Conservation (phyloP, 1,139 yeast genomes). For the Saccharomycopsis hybrid region DNA sequence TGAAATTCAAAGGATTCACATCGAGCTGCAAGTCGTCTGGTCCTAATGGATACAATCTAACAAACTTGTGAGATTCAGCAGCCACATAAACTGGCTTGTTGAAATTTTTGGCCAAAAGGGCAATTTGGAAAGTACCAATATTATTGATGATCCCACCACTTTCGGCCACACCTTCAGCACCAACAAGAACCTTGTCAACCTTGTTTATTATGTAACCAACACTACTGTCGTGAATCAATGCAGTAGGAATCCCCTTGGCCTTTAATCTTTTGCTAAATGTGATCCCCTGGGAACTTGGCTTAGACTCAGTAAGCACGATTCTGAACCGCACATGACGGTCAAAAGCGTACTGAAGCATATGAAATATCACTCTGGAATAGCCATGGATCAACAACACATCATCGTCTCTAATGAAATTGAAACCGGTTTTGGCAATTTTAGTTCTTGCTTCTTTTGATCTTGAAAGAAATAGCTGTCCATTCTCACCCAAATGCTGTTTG, state of each 20-base stretch:
- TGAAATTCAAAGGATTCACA: slow-evolving; percentile 35
- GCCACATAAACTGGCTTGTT: slow-evolving; percentile 93
- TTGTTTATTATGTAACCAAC: slow-evolving; percentile 90
- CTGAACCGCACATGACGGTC: slow-evolving; percentile 65
- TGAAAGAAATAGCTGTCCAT: slow-evolving; percentile 86
- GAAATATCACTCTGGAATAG: slow-evolving; percentile 82
- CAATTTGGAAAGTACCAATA: slow-evolving; percentile 92
- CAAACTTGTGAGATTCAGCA: slow-evolving; percentile 93
- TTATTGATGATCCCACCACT: slow-evolving; percentile 97
- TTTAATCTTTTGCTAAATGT: slow-evolving; percentile 66
- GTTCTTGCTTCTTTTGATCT: slow-evolving; percentile 88
- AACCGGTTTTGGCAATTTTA: slow-evolving; percentile 82
- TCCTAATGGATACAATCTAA: slow-evolving; percentile 88
- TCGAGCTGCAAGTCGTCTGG: slow-evolving; percentile 85
- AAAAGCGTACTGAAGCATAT: slow-evolving; percentile 70
- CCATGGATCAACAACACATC: slow-evolving; percentile 89
- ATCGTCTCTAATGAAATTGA: slow-evolving; percentile 87
- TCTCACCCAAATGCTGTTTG: slow-evolving; percentile 78
- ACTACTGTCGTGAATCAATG: slow-evolving; percentile 85
- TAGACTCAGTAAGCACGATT: slow-evolving; percentile 87
- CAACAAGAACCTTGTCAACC: slow-evolving; percentile 89
- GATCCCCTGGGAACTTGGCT: slow-evolving; percentile 71
- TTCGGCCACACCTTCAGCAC: slow-evolving; percentile 99
- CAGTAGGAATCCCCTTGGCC: slow-evolving; percentile 82
- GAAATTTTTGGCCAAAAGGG: slow-evolving; percentile 84